Percentiles rank a stretch among this genome's conserved stretches.
Evolutionary conservation across 768 basidiomycete genomes (phyloP).

Genomic region (Sarcomyxa edulis): DNA sequence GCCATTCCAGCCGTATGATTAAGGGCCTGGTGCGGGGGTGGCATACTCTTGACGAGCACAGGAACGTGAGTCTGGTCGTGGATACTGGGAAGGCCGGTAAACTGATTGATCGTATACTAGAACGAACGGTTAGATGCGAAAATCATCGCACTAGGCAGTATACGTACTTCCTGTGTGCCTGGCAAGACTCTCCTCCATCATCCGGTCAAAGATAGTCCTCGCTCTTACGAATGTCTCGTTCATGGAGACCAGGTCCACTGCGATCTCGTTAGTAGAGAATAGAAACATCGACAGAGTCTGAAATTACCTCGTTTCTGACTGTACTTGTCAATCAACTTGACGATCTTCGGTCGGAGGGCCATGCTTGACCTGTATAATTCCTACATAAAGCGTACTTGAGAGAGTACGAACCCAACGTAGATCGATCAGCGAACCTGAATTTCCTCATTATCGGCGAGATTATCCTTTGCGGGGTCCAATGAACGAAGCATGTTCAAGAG

Average conservation of each 20-base stretch:
- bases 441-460: constrained; percentile 88
- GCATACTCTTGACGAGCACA: constrained; percentile 15
- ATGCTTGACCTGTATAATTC: constrained; percentile 90
- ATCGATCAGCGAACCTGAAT: constrained; percentile 51
- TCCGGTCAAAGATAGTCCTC: constrained; percentile 82
- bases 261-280: constrained; percentile 9
- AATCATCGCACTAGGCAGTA: too few relatives aligned
- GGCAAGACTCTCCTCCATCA: constrained; percentile 89
- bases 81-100: constrained; percentile 17
- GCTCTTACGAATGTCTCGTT: constrained; percentile 91
- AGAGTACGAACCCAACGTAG: too few relatives aligned
- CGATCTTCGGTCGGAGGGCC: constrained; percentile 89
- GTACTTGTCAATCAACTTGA: constrained; percentile 95
- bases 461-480: constrained; percentile 73
- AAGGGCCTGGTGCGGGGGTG: constrained; percentile 24
- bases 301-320: constrained; percentile 79
- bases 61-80: constrained; percentile 25
- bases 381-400: too few relatives aligned
- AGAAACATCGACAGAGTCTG: too few relatives aligned
- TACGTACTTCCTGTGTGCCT: constrained; percentile 66
- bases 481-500: constrained; percentile 68
- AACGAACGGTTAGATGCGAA: too few relatives aligned
- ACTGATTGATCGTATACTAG: constrained; percentile 52
- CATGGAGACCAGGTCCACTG: constrained; percentile 92
- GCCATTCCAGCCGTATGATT: constrained; percentile 50